Evolutionary conservation across 192 early-diverging fungal genomes (phyloP), one percentile per base, ranked within the genome.

Genomic region (Coemansia sp.): DNA sequence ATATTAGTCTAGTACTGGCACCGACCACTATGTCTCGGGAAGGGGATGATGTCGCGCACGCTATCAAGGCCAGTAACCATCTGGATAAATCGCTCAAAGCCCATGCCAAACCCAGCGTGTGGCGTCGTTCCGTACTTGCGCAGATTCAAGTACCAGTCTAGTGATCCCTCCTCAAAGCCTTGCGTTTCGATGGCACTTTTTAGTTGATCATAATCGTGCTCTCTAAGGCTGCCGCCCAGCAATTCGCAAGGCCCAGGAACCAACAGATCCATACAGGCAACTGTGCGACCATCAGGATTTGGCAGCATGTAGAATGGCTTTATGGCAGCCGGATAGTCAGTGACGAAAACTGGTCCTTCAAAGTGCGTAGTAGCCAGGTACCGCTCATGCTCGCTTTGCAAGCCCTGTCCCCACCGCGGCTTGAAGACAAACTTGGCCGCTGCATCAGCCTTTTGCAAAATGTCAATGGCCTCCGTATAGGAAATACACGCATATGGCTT

Each of bases 271-370:
- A 90, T 86, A 43, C 93, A 94, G 0, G 88, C 90, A 2, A 94
- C 94, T 0, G 91, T 93, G 26, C 73, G 79, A 11, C 79, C 64
- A 65, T 86, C 78, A 0, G 73, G 33, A 53, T 89, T 87, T 2
- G 68, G 78, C 37, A 87, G 74, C 94, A 96, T 96, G 60, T 96
- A 96, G 66, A 96, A 96, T 0, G 94, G 92, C 72, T 96, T 96
- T 31, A 92, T 65, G 10, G 62, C 68, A 1, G 78, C 72, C 6
- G 93, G 94, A 68, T 94, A 96, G 60, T 94, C 89, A n/a, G 91
- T 94, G 16, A 96, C 90, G 86, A 93, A 96, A 3, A 96, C 90
- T 1, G 94, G 94, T 3, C 78, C 69, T 8, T 72, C 76, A n/a
- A 84, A 72, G 48, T 87, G 77, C 12, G 62, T 70, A 0, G 87